phyloP scores from a whole-genome alignment of 306 rosid species.

The Luffa acutangula region DNA sequence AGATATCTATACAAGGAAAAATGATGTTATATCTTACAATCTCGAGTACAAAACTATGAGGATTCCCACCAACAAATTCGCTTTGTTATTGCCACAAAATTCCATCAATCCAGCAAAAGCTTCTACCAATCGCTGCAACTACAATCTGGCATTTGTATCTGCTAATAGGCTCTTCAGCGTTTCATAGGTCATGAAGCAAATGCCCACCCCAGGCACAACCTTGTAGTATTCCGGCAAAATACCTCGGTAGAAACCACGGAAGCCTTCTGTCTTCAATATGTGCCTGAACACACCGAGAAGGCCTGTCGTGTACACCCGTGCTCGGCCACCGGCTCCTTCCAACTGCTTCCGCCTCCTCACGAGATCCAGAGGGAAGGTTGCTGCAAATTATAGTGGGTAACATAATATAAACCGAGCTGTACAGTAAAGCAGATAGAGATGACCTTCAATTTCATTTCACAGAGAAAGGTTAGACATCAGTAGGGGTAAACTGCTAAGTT shows the following conservation, averaged over 20 bases:
- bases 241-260: slow-evolving; percentile 84
- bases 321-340: slow-evolving; percentile 96
- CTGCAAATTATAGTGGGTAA: slow-evolving; percentile 42
- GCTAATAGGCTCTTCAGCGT: slow-evolving; percentile 68
- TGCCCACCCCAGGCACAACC: slow-evolving; percentile 97
- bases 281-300: slow-evolving; percentile 63
- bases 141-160: slow-evolving; percentile 27
- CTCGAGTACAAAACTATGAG: background rate
- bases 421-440: background rate
- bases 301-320: slow-evolving; percentile 74
- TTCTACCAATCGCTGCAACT: background rate
- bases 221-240: slow-evolving; percentile 94
- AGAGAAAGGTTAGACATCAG: background rate
- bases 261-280: slow-evolving; percentile 68
- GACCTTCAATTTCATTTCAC: slow-evolving; percentile 2
- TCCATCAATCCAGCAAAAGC: background rate
- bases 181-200: slow-evolving; percentile 96
- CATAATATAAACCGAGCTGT: slow-evolving; percentile 21
- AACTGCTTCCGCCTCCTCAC: slow-evolving; percentile 92
- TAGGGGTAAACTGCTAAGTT: background rate
- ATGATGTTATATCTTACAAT: slow-evolving; percentile 2
- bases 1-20: slow-evolving; percentile 5
- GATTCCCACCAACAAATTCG: background rate
- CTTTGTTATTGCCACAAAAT: slow-evolving; percentile 4
- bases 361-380: slow-evolving; percentile 95